Percentiles rank a stretch among this genome's conserved stretches.
Conservation (phyloP, 805 yeast species). For the Ascoidea asiatica region DNA sequence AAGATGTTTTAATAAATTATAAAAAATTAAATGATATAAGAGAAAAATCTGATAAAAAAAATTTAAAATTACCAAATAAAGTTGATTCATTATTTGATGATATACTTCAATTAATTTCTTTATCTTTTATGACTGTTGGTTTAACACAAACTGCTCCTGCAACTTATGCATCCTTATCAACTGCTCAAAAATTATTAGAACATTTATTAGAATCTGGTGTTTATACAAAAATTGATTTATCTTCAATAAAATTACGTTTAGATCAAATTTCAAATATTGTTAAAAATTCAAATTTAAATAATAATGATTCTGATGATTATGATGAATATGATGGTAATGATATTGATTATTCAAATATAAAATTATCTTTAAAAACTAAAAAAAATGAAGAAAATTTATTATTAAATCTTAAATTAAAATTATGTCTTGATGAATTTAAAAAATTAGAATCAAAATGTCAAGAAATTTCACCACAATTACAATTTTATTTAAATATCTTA, state of each 20-base stretch:
- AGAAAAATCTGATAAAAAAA: constrained; percentile 19
- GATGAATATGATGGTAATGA: constrained; percentile 11
- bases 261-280: constrained; percentile 58
- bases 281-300: constrained; percentile 20
- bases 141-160: constrained; percentile 85
- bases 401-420: constrained; percentile 50
- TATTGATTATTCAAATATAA: constrained; percentile 14
- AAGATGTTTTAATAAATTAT: constrained; percentile 38
- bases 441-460: constrained; percentile 43
- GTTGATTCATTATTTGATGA: constrained; percentile 77
- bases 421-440: constrained; percentile 44
- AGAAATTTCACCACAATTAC: constrained; percentile 36
- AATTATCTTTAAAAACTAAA: constrained; percentile 18
- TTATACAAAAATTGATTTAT: constrained; percentile 72
- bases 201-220: constrained; percentile 74
- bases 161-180: constrained; percentile 76
- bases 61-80: constrained; percentile 19
- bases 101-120: constrained; percentile 73
- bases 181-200: constrained; percentile 72
- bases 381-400: constrained; percentile 45
- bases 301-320: not conserved
- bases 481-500: constrained; percentile 40
- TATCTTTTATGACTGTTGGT: constrained; percentile 88
- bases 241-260: constrained; percentile 63
- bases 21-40: constrained; percentile 41